Percentiles rank a stretch among this genome's conserved stretches.
These are phyloP conservation scores for Mrakia gelida DNA, from an alignment of 768 basidiomycete genomes.

Conservation along the genomic window DNA sequence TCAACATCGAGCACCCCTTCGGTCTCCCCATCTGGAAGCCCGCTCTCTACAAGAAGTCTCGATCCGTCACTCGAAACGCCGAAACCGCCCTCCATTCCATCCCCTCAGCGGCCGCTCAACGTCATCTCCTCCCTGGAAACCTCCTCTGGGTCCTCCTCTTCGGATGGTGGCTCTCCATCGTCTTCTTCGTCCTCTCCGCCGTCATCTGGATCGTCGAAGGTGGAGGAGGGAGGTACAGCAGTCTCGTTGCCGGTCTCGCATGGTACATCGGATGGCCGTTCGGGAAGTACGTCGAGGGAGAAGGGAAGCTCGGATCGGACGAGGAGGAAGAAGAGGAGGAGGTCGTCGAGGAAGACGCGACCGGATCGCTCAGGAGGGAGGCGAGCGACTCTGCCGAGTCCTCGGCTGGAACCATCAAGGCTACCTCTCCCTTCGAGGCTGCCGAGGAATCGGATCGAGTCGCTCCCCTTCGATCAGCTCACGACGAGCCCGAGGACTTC, in stretches of 20 bases:
- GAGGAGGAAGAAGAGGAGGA: constrained; percentile 39
- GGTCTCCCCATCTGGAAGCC: constrained; percentile 99
- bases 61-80: constrained; percentile 91
- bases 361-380: constrained; percentile 33
- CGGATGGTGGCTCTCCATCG: constrained; percentile 85
- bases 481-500: constrained; percentile 42
- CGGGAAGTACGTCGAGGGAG: constrained; percentile 95
- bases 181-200: constrained; percentile 63
- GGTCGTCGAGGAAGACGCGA: constrained; percentile 43
- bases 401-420: constrained; percentile 26
- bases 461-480: constrained; percentile 33
- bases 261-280: constrained; percentile 99
- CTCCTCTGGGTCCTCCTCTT: constrained; percentile 84
- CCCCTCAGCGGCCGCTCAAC: constrained; percentile 87
- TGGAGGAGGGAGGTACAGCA: constrained; percentile 81
- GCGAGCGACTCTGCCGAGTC: constrained; percentile 22
- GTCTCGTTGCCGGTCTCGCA: constrained; percentile 82
- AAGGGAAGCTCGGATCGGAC: constrained; percentile 43
- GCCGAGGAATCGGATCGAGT: constrained; percentile 19
- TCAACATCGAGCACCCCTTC: constrained; percentile 98
- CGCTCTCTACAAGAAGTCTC: constrained; percentile 93
- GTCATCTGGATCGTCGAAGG: constrained; percentile 60
- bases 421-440: neutral
- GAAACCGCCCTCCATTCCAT: constrained; percentile 88
- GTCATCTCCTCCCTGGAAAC: constrained; percentile 89